Evolutionary conservation across 164 flowering plant species (phyloP).

Genomic region (Berberis vulgaris): DNA sequence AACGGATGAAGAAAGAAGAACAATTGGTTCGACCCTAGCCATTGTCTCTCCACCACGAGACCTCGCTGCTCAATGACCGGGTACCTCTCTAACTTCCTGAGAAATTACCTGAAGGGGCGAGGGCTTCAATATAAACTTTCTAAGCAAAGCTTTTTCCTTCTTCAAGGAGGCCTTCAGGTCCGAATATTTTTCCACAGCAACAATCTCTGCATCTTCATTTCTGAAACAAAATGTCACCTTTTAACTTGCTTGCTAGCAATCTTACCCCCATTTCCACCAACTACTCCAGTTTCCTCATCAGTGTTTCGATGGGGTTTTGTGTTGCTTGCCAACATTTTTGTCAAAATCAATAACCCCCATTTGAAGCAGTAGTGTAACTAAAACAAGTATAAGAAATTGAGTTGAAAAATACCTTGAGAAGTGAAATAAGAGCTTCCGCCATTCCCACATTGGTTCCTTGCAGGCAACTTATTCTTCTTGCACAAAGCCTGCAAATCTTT

Average conservation of each 20-base stretch:
- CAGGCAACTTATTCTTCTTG: constrained; percentile 51
- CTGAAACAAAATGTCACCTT: background rate
- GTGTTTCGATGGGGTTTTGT: background rate
- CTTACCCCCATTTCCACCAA: background rate
- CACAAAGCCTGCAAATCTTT: constrained; percentile 49
- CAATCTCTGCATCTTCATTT: background rate
- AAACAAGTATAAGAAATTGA: background rate
- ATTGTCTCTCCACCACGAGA: background rate
- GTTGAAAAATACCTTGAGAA: constrained; percentile 30
- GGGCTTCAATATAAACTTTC: background rate
- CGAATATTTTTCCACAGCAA: background rate
- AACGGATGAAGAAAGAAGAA: background rate
- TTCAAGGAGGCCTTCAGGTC: background rate
- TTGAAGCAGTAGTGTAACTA: background rate
- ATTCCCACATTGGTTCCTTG: constrained; percentile 42
- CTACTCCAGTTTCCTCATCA: no score
- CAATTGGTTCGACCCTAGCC: background rate
- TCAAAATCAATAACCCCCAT: background rate
- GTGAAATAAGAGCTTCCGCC: constrained; percentile 34
- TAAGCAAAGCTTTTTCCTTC: background rate
- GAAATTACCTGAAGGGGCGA: background rate
- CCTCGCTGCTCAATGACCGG: background rate
- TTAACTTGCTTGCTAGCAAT: background rate
- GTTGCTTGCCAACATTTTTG: background rate
- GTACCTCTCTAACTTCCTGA: background rate